phyloP scores from a whole-genome alignment of 805 yeast species.

The Candida koratica region DNA sequence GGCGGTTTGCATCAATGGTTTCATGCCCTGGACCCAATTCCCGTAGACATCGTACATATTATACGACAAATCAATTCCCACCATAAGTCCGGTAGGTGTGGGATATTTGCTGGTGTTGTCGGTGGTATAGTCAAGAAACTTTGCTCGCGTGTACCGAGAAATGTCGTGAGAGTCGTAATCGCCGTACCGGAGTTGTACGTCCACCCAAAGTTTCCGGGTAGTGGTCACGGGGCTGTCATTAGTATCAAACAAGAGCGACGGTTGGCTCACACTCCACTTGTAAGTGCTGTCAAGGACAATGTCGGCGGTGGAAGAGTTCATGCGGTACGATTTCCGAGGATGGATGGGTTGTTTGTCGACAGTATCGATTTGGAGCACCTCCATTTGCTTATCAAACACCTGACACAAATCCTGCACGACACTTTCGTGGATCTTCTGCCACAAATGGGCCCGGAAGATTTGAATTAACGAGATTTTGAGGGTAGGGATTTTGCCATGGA shows the following conservation, averaged over 20 bases:
- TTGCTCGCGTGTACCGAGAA: slow-evolving; percentile 87
- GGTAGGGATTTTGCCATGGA: slow-evolving; percentile 98
- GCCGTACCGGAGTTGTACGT: slow-evolving; percentile 91
- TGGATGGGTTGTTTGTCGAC: slow-evolving; percentile 92
- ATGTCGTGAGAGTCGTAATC: slow-evolving; percentile 98
- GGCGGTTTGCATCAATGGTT: slow-evolving; percentile 84
- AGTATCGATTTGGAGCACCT: slow-evolving; percentile 72
- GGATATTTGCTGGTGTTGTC: slow-evolving; percentile 86
- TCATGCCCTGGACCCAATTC: slow-evolving; percentile 94
- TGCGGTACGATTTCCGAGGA: slow-evolving; percentile 94
- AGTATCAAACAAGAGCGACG: slow-evolving; percentile 72
- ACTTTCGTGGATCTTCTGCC: slow-evolving; percentile 99
- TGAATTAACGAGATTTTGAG: slow-evolving; percentile 92
- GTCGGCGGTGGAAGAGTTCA: slow-evolving; percentile 96
- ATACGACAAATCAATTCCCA: slow-evolving; percentile 90
- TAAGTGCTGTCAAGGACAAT: slow-evolving; percentile 68
- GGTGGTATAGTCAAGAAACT: slow-evolving; percentile 86
- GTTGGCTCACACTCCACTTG: slow-evolving; percentile 79
- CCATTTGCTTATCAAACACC: slow-evolving; percentile 82
- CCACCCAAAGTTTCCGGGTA: slow-evolving; percentile 83
- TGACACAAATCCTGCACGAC: slow-evolving; percentile 91
- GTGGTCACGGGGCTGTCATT: slow-evolving; percentile 62
- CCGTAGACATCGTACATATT: slow-evolving; percentile 97
- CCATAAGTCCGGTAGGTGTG: slow-evolving; percentile 85
- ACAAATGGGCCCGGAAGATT: slow-evolving; percentile 93